Evolutionary conservation across 257 asterid species (phyloP), one percentile per base, ranked within the genome.

Genomic region (Solanum pennellii): DNA sequence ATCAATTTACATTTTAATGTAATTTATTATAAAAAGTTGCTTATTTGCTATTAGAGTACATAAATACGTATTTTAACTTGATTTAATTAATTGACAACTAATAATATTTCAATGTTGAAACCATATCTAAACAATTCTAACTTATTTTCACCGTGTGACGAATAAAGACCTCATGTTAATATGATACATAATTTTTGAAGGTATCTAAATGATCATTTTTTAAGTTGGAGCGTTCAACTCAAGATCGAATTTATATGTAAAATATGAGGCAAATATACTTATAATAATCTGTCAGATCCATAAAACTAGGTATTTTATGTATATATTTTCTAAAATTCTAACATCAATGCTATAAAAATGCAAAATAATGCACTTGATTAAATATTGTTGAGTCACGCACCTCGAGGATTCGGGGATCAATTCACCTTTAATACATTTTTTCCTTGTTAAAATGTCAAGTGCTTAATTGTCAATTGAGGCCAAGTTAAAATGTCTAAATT

Each of bases 391-490:
- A 52, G 62, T 52, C 10, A 52, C 62, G 62, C 18, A 52, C n/a
- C n/a, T 16, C 7, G n/a, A 16, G n/a, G n/a, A 52, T 9, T 52
- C 10, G 10, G 10, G 62, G n/a, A 52, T 52, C 62, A 2, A 52
- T 52, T 52, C 23, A 52, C 62, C 10, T 23, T 6, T 18, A 52
- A 6, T 52, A 52, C 10, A 52, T 0, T 52, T 52, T 52, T 52
- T 52, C 0, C 4, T 3, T 52, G 1, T 52, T 52, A 52, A 52
- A 52, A 52, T 52, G 0, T 52, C 1, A 0, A 66, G 1, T 6
- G 10, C 6, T 66, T 27, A 66, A 13, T 6, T 13, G 0, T 7
- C 1, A 68, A 0, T 66, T 1, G 1, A 27, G 1, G 1, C 3
- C 0, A 27, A 68, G 1, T 27, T 68, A 68, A 27, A 5, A 27